Evolutionary conservation across 768 basidiomycete genomes (phyloP), one percentile per base, ranked within the genome.

Genomic region (Kondoa subrosea): DNA sequence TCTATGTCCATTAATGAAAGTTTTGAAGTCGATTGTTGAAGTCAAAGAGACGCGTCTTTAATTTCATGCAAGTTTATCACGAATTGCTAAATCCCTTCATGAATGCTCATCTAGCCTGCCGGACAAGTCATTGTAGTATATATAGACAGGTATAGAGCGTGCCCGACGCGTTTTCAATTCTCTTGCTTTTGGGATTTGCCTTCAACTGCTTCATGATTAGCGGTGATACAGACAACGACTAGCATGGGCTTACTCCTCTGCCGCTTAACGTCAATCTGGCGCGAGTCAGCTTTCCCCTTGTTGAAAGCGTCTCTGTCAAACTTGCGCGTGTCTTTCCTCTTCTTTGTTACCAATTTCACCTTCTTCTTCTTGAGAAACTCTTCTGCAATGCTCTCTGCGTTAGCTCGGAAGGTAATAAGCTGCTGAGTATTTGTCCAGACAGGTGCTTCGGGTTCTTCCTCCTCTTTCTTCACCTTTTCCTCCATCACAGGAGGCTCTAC

Each of bases 201-300:
- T n/a, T n/a, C n/a, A n/a, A n/a, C n/a, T n/a, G n/a, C n/a, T n/a
- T n/a, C n/a, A n/a, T n/a, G n/a, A n/a, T n/a, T n/a, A n/a, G n/a
- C n/a, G n/a, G n/a, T n/a, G n/a, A n/a, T n/a, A n/a, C n/a, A n/a
- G n/a, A n/a, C n/a, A n/a, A n/a, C n/a, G n/a, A n/a, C n/a, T n/a
- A n/a, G n/a, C n/a, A n/a, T n/a, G n/a, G n/a, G n/a, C 61, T 65
- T 40, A 21, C 76, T 70, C 27, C 70, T 67, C 66, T 68, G 66
- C 50, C 72, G 67, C 57, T 72, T 69, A 15, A 76, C 73, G 65
- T 76, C 74, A 31, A 76, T 76, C 61, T 73, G 75, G 64, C 72
- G 66, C 0, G 76, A 72, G 57, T 76, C 76, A 40, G 74, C 70
- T 75, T 78, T 60, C 63, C 79, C 69, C 71, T 75, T 57, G n/a